Evolutionary conservation across 257 asterid genomes (phyloP), one percentile per base, ranked within the genome.

Genomic region (Oldenlandia corymbosa): DNA sequence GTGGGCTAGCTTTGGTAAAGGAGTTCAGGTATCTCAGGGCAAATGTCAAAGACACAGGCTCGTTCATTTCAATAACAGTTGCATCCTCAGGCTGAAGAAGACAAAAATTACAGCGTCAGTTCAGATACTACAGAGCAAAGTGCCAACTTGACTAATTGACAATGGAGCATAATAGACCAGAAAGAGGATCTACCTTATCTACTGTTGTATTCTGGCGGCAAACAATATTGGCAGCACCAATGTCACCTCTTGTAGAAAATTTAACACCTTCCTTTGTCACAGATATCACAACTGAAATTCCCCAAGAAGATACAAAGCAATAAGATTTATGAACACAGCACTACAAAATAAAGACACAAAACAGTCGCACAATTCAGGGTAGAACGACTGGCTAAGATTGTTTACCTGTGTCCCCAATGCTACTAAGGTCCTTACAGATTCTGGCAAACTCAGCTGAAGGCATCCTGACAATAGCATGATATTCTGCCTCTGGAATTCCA

Each of bases 241-340:
- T 88, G 70, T 88, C 98, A 53, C 96, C 96, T 64, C 96, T 84
- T 4, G 96, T 88, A 10, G 98, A 91, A 82, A 91, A 91, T 67
- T 86, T 91, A 1, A 91, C 98, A 4, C 98, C 98, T 79, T 91
- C 98, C 81, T 91, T 91, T 0, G 96, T 91, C 34, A 91, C 98
- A 55, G 96, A 88, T 59, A 91, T 91, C 58, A 88, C 94, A 80
- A 88, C 98, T 88, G 71, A 76, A 82, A 39, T 32, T 10, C 54
- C 65, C 67, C 61, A 17, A 46, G n/a, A 28, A 14, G 21, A 24
- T 16, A 24, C 1, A 56, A 21, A 36, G 5, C 16, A 26, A 49
- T n/a, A 23, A 18, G 39, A 1, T 7, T 10, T 27, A 27, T 31
- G 12, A 28, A 18, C n/a, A 43, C 5, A 3, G 11, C 54, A 27